Percentiles rank a stretch among this genome's conserved stretches.
Evolutionary conservation across 371 early-diverging fungal species (phyloP).

Genomic region (Circinella umbellata): DNA sequence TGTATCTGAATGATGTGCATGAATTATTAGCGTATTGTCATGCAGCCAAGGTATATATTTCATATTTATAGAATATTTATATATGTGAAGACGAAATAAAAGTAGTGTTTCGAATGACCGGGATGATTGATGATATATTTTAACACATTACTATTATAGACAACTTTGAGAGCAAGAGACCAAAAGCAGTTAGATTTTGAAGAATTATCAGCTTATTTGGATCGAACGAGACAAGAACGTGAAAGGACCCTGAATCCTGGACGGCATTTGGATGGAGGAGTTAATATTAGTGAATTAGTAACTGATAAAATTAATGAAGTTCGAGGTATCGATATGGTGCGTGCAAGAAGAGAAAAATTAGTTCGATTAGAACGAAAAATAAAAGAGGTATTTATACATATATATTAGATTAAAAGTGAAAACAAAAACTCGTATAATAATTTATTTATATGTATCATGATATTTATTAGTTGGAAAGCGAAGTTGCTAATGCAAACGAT

Average conservation of each 20-base stretch:
- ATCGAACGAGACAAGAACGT: slow-evolving; percentile 65
- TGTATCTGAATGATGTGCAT: slow-evolving; percentile 66
- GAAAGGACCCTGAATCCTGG: slow-evolving; percentile 65
- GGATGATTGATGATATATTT: too few species aligned
- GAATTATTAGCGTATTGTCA: slow-evolving; percentile 90
- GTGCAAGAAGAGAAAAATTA: slow-evolving; percentile 77
- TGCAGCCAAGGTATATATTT: slow-evolving; percentile 75
- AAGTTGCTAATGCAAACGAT: slow-evolving; percentile 75
- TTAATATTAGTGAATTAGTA: slow-evolving; percentile 78
- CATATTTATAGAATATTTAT: background rate
- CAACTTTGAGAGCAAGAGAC: slow-evolving; percentile 82
- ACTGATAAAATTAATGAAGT: slow-evolving; percentile 91
- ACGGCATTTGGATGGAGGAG: slow-evolving; percentile 37
- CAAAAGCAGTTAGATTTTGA: slow-evolving; percentile 95
- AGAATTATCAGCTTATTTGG: slow-evolving; percentile 79
- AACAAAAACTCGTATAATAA: too few species aligned
- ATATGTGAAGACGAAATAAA: too few species aligned
- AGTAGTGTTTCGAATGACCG: too few species aligned
- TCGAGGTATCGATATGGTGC: slow-evolving; percentile 84
- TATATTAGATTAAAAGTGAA: too few species aligned
- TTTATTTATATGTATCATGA: too few species aligned
- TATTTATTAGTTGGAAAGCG: slow-evolving; percentile 69
- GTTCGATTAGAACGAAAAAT: slow-evolving; percentile 72
- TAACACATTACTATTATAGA: slow-evolving; percentile 41
- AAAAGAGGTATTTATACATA: slow-evolving; percentile 61